Base-by-base conservation (phyloP, 768 basidiomycete species). In the Mycena kentingensis region DNA sequence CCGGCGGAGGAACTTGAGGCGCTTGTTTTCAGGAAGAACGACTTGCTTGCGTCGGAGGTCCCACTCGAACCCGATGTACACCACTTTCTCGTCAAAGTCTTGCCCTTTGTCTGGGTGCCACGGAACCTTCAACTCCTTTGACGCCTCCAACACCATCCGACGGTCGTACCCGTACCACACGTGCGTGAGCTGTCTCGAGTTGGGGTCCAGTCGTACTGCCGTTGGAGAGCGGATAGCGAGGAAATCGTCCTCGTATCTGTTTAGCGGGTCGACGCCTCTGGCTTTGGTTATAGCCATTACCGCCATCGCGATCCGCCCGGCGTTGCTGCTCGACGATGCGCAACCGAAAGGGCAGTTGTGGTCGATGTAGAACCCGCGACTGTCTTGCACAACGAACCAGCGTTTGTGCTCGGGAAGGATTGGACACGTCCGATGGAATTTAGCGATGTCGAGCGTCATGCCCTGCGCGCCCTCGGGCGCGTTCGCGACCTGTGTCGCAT, bases 381-480 rank as follows among this genome's bases (percentile, higher is more conserved):
- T 46, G 3, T 62, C 68, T 36, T 65, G 60, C 5, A 71, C 37
- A 0, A 73, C 68, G 2, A 75, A 58, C 66, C 67, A 73, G 0
- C 42, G 38, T 35, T 74, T 76, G 54, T 73, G 68, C 0, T 58
- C 51, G 0, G 72, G 70, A 2, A 49, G 44, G 2, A 71, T 64
- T 0, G 72, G 69, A 22, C 67, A 67, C 0, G 70, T 73, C 0
- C 69, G 50, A 51, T 73, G 72, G 31, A 70, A 73, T 38, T 68
- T 69, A 4, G 57, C 60, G 25, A 74, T 70, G 55, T 74, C 69
- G 1, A 65, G 39, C 0, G 62, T 67, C 32, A 65, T 64, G 0
- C 63, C 73, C 43, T 72, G 63, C 1, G 67, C 64, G 1, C 73
- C 69, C 0, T 54, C 57, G 6, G 69, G 70, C 2, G 68, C 66